These are phyloP conservation scores for Coniochaeta sp. DNA, from an alignment of 2,329 filamentous ascomycete species.

Conservation along the genomic window DNA sequence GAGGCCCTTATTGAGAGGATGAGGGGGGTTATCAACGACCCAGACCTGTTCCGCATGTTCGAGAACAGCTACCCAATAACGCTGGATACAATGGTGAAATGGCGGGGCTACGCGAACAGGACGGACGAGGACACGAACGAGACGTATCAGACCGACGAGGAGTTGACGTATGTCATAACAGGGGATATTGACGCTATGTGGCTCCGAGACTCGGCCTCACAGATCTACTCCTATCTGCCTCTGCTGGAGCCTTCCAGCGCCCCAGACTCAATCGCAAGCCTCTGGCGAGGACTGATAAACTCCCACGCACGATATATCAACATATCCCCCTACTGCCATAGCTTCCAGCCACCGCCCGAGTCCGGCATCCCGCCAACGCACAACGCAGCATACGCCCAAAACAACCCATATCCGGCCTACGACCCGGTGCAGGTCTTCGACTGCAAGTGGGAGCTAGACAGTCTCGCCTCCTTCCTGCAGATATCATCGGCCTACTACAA, in stretches of 20 bases:
- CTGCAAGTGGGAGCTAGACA: constrained; percentile 91
- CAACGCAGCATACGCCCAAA: constrained; percentile 53
- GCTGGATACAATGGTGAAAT: constrained; percentile 72
- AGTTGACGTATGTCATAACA: constrained; percentile 73
- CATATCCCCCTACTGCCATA: constrained; percentile 75
- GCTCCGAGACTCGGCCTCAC: constrained; percentile 76
- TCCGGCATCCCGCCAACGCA: constrained; percentile 54
- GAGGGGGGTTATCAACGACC: constrained; percentile 32
- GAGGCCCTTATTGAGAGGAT: constrained; percentile 54
- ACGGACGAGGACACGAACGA: constrained; percentile 22
- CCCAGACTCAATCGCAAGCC: constrained; percentile 53
- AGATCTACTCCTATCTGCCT: constrained; percentile 62
- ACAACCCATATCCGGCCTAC: constrained; percentile 54
- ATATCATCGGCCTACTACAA: constrained; percentile 71
- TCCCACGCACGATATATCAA: constrained; percentile 62
- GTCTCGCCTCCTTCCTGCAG: constrained; percentile 77
- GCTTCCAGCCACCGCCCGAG: constrained; percentile 78
- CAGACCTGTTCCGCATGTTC: constrained; percentile 70
- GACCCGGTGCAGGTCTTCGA: constrained; percentile 67
- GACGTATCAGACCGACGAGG: constrained; percentile 34
- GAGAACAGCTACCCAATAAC: constrained; percentile 82
- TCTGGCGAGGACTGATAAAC: constrained; percentile 67
- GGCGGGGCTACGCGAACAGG: constrained; percentile 54
- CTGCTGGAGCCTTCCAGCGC: constrained; percentile 48
- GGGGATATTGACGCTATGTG: constrained; percentile 84